These are phyloP conservation scores for Monosporascus cannonballus DNA, from an alignment of 2,329 filamentous ascomycete species.

Conservation along the genomic window DNA sequence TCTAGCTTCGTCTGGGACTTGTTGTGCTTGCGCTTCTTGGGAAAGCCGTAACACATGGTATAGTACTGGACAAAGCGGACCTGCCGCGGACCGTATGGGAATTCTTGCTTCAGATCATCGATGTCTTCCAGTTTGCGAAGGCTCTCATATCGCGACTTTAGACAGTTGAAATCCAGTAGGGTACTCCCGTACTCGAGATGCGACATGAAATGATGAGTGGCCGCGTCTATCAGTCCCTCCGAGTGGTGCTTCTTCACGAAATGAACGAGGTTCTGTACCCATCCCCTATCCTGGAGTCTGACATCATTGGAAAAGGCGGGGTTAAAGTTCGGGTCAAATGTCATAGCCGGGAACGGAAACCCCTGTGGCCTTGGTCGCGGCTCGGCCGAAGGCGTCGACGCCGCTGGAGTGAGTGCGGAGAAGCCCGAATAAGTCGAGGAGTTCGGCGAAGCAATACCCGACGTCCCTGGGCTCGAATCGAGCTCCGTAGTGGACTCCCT, in stretches of 20 bases:
- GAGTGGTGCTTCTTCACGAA: slow-evolving; percentile 75
- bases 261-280: slow-evolving; percentile 62
- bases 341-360: slow-evolving; percentile 13
- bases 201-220: slow-evolving; percentile 67
- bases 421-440: slow-evolving; percentile 18
- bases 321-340: slow-evolving; percentile 63
- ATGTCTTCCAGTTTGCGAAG: slow-evolving; percentile 68
- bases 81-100: slow-evolving; percentile 37
- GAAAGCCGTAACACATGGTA: slow-evolving; percentile 72
- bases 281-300: slow-evolving; percentile 60
- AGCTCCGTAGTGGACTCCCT: slow-evolving; percentile 12
- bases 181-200: slow-evolving; percentile 80
- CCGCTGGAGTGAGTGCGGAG: slow-evolving; percentile 12
- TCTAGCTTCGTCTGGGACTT: slow-evolving; percentile 7
- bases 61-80: slow-evolving; percentile 88
- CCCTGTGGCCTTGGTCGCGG: slow-evolving; percentile 5
- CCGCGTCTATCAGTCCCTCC: slow-evolving; percentile 63
- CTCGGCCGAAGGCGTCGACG: slow-evolving; percentile 8
- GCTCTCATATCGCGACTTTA: slow-evolving; percentile 63
- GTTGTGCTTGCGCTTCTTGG: slow-evolving; percentile 41
- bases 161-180: slow-evolving; percentile 66
- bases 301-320: slow-evolving; percentile 72
- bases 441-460: slow-evolving; percentile 14
- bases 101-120: slow-evolving; percentile 42
- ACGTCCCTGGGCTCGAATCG: slow-evolving; percentile 7